Evolutionary conservation across 805 yeast species (phyloP), one percentile per base, ranked within the genome.

Genomic region (Candida alai): DNA sequence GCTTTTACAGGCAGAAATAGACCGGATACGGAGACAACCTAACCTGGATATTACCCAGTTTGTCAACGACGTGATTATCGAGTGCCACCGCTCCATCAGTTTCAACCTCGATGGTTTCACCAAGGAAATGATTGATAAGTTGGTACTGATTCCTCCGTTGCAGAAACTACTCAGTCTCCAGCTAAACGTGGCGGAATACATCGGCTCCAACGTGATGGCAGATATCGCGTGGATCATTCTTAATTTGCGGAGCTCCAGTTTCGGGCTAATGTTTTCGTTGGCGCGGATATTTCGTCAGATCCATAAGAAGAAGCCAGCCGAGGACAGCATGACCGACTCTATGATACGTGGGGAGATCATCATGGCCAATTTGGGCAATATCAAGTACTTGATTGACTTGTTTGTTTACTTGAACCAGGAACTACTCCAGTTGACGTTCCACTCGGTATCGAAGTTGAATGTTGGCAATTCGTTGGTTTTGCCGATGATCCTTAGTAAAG

Each of bases 371-470:
- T 57, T 85, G n/a, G 97, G 97, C 0, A 75, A 83, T 24, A 76
- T 84, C 6, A 76, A 86, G 47, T 90, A 97, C 96, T 73, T 85
- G 44, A 73, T 86, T 20, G 96, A 88, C 52, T 75, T 86, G 40
- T 67, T 86, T 35, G 76, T 81, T 1, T 78, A 75, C 42, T 53
- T 85, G 25, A 75, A 79, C 35, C 95, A 89, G 54, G 95, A 90
- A 44, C 57, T 83, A 21, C 50, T 80, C 16, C 73, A 78, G 21
- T 47, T 79, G 18, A 40, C 59, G 16, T 42, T 49, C 5, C n/a
- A 9, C 6, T 27, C 38, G 2, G 39, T 41, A 21, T 46, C 53
- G 35, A 44, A 40, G 9, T 42, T 66, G 13, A 47, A 46, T 7
- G 35, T 53, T 12, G 40, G 48, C 20, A 64, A 59, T 40, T 66